Evolutionary conservation across 2,329 filamentous ascomycete genomes (phyloP).

Genomic region (Fusarium continuum): DNA sequence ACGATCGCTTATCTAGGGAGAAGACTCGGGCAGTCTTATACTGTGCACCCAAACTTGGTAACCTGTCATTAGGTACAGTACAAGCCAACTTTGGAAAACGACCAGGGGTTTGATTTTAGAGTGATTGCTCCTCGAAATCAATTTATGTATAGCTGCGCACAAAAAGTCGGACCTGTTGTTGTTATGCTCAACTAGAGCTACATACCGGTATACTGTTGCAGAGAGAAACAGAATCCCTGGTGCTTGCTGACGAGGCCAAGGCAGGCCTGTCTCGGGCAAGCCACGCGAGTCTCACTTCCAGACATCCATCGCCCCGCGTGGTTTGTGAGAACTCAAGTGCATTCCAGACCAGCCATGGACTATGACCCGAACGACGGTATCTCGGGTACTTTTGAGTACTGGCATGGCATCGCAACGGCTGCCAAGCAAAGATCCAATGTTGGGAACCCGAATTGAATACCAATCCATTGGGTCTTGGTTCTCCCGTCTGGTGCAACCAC

Average conservation of each 20-base stretch:
- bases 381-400: neutral
- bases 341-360: slow-evolving; percentile 8
- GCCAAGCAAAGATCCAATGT: neutral
- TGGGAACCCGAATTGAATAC: neutral
- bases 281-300: slow-evolving; percentile 29
- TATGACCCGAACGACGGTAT: slow-evolving; percentile 3
- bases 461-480: slow-evolving; percentile 1
- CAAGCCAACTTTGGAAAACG: neutral
- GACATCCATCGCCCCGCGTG: slow-evolving; percentile 1
- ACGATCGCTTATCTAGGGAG: slow-evolving; percentile 1
- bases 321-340: neutral
- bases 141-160: neutral
- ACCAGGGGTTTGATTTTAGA: neutral
- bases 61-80: neutral
- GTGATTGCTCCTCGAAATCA: neutral
- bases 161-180: neutral
- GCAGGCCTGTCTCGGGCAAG: slow-evolving; percentile 33
- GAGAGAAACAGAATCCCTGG: slow-evolving; percentile 3
- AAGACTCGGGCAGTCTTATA: neutral
- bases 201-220: neutral
- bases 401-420: slow-evolving; percentile 6
- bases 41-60: slow-evolving; percentile 1
- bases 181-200: neutral
- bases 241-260: no score
- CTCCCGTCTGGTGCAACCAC: slow-evolving; percentile 1